Percentiles rank a stretch among this genome's conserved stretches.
Evolutionary conservation across 2,329 filamentous ascomycete genomes (phyloP).

Genomic region (Cytospora schulzeri): DNA sequence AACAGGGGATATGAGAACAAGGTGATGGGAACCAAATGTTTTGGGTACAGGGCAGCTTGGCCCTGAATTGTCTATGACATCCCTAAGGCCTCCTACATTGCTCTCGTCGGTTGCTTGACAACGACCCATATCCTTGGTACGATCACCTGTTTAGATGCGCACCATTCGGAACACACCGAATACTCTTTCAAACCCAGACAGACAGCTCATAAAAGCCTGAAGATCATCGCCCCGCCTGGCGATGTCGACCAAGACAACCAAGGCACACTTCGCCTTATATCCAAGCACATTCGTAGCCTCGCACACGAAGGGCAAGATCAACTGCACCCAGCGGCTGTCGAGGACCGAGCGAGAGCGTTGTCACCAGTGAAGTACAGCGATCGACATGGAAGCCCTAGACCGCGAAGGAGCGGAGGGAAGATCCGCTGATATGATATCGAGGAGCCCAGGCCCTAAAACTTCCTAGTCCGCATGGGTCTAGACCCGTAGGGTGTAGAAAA

Average conservation of each 20-base stretch:
- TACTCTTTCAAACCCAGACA: not conserved
- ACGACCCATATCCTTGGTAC: not conserved
- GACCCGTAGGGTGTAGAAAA: not conserved
- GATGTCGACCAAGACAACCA: not conserved
- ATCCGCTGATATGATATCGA: constrained; percentile 3
- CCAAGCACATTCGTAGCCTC: not conserved
- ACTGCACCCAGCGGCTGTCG: not conserved
- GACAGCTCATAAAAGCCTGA: not conserved
- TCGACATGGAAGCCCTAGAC: constrained; percentile 14
- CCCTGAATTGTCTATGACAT: not conserved
- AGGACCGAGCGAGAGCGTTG: not conserved
- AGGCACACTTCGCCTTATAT: not conserved
- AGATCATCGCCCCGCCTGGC: not conserved
- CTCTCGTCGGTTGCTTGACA: not conserved
- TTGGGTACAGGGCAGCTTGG: not conserved
- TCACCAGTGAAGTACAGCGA: constrained; percentile 10
- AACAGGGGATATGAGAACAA: not conserved
- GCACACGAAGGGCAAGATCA: not conserved
- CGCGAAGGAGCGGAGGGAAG: not conserved
- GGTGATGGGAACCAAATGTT: not conserved
- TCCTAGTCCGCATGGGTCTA: constrained; percentile 9
- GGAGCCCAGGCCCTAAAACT: not conserved
- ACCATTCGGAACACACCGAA: not conserved
- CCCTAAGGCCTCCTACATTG: not conserved
- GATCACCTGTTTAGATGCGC: not conserved